Percentiles rank a stretch among this genome's conserved stretches.
Evolutionary conservation across 108 stramenopile species (phyloP).

Genomic region (Stephanodiscus triporus): DNA sequence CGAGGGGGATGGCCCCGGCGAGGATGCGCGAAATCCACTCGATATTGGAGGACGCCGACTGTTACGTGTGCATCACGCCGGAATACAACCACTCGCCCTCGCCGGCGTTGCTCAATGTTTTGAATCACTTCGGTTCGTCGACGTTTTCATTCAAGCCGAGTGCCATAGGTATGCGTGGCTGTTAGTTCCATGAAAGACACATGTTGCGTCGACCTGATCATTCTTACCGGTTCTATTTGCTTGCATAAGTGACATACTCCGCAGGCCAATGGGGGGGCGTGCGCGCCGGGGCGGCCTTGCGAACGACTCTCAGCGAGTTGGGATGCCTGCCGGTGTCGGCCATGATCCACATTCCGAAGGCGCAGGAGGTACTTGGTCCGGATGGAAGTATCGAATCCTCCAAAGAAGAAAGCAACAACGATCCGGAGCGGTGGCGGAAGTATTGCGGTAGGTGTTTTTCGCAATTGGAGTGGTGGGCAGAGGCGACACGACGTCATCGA

Average conservation of each 20-base stretch:
- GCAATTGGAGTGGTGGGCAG: conserved; percentile 85
- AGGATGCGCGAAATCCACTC: conserved; percentile 41
- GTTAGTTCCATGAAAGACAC: not conserved
- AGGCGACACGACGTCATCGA: conserved; percentile 58
- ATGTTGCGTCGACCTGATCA: no score
- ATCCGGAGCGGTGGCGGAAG: conserved; percentile 47
- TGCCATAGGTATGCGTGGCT: conserved; percentile 48
- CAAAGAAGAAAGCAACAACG: conserved; percentile 9
- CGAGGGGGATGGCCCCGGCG: conserved; percentile 44
- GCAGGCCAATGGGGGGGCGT: conserved; percentile 86
- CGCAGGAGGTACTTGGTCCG: conserved; percentile 60
- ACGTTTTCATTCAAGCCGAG: conserved; percentile 73
- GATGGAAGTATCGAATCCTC: conserved; percentile 46
- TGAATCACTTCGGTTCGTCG: conserved; percentile 81
- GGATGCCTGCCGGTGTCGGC: conserved; percentile 82
- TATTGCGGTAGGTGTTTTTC: conserved; percentile 67
- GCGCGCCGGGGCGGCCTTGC: conserved; percentile 63
- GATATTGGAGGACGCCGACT: conserved; percentile 59
- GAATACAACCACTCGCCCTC: conserved; percentile 87
- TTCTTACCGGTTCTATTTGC: no score
- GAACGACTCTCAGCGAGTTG: conserved; percentile 70
- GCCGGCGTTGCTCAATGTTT: conserved; percentile 69
- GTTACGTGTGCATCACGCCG: conserved; percentile 76
- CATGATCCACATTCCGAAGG: conserved; percentile 74
- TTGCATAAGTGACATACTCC: conserved; percentile 59